Percentiles rank a stretch among this genome's conserved stretches.
Evolutionary conservation across 129 eudicot species (phyloP).

Genomic region (Centrapalus pauciflorus): DNA sequence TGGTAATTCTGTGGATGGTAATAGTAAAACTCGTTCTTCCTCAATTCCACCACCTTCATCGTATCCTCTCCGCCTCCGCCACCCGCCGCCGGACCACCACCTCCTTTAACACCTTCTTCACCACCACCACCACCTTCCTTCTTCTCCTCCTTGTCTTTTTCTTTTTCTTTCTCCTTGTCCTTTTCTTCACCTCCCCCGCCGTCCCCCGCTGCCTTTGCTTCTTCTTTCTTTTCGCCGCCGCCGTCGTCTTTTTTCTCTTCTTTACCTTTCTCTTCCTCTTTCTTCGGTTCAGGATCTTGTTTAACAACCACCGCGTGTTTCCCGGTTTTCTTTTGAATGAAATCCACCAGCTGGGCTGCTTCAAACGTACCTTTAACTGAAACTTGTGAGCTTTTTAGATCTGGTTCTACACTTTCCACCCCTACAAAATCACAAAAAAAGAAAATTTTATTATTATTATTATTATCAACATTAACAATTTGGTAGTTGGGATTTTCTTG

Average conservation of each 20-base stretch:
- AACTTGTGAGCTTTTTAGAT: conserved; percentile 76
- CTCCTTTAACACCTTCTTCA: conserved; percentile 18
- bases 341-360: conserved; percentile 45
- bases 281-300: conserved; percentile 35
- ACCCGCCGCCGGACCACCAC: conserved; percentile 14
- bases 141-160: conserved; percentile 19
- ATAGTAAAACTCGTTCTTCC: conserved; percentile 58
- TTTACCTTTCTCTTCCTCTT: conserved; percentile 43
- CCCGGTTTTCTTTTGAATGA: conserved; percentile 53
- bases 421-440: conserved; percentile 31
- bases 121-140: conserved; percentile 32
- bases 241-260: conserved; percentile 27
- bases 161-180: conserved; percentile 24
- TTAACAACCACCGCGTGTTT: conserved; percentile 54
- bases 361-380: conserved; percentile 56
- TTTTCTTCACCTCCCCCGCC: conserved; percentile 28
- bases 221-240: conserved; percentile 29
- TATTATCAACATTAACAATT: not conserved
- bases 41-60: conserved; percentile 41
- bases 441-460: not conserved
- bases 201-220: conserved; percentile 19
- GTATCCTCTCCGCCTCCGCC: conserved; percentile 26
- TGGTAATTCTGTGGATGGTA: conserved; percentile 45
- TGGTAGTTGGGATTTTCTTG: conserved; percentile 28
- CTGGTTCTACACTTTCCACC: conserved; percentile 80